phyloP scores from a whole-genome alignment of 192 early-diverging fungal species.

The Powellomyces hirtus region DNA sequence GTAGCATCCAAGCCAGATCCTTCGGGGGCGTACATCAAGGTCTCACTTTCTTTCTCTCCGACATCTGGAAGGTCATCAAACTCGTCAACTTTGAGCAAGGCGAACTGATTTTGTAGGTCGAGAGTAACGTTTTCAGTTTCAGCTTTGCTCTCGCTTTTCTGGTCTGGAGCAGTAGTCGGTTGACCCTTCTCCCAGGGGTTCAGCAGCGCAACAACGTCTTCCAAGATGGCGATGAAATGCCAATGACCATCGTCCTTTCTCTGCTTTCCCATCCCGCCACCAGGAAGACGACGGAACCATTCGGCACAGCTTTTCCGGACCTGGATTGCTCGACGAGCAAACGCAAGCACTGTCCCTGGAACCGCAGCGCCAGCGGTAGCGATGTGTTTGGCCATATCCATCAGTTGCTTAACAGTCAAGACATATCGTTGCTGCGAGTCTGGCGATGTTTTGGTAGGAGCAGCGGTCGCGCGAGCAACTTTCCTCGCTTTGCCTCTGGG shows the following conservation, averaged over 20 bases:
- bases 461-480: not conserved
- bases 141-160: not conserved
- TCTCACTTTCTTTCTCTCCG: not conserved
- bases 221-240: conserved; percentile 11
- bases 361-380: not conserved
- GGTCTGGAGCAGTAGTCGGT: not conserved
- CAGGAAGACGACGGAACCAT: not conserved
- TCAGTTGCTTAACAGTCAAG: conserved; percentile 6
- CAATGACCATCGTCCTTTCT: not conserved
- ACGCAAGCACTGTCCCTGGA: not conserved
- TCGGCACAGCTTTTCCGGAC: conserved; percentile 7
- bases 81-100: conserved; percentile 1
- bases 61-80: not conserved
- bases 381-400: conserved; percentile 2
- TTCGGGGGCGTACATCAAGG: not conserved
- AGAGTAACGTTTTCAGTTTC: not conserved
- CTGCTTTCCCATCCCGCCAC: not conserved
- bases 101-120: conserved; percentile 4
- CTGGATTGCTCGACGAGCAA: conserved; percentile 2
- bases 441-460: too few species aligned
- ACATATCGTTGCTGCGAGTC: not conserved
- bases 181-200: not conserved
- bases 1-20: not conserved
- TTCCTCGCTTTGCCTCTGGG: not conserved
- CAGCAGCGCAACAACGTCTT: not conserved